phyloP scores from a whole-genome alignment of 2,329 filamentous ascomycete genomes.

The Cordyceps tenuipes region DNA sequence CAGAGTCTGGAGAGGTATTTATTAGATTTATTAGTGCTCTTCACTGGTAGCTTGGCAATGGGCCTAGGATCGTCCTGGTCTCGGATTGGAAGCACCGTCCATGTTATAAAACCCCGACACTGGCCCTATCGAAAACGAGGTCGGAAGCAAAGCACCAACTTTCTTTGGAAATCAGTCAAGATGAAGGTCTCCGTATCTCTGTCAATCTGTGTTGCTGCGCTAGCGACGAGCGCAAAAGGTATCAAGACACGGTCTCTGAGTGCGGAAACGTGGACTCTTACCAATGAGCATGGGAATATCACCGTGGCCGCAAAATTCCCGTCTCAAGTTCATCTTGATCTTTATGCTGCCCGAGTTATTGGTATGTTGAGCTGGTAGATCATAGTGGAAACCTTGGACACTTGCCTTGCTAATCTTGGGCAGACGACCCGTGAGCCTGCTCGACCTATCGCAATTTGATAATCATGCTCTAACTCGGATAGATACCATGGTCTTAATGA shows the following conservation, averaged over 20 bases:
- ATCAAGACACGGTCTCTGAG: neutral
- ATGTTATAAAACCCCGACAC: neutral
- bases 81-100: neutral
- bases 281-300: constrained; percentile 11
- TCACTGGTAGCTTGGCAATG: too few species aligned
- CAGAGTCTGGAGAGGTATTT: too few species aligned
- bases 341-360: constrained; percentile 45
- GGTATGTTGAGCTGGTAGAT: constrained; percentile 31
- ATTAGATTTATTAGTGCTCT: too few species aligned
- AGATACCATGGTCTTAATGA: constrained; percentile 49
- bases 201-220: neutral
- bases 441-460: neutral
- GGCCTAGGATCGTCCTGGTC: too few species aligned
- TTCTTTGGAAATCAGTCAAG: neutral
- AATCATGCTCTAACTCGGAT: constrained; percentile 6
- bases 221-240: neutral
- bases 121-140: neutral
- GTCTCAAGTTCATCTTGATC: constrained; percentile 52
- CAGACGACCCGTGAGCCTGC: constrained; percentile 3
- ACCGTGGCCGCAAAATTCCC: constrained; percentile 45
- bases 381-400: neutral
- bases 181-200: neutral
- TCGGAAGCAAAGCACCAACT: neutral
- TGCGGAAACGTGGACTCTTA: constrained; percentile 5
- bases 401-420: neutral